Evolutionary conservation across 1,139 yeast species (phyloP).

Genomic region (Eremothecium coryli): DNA sequence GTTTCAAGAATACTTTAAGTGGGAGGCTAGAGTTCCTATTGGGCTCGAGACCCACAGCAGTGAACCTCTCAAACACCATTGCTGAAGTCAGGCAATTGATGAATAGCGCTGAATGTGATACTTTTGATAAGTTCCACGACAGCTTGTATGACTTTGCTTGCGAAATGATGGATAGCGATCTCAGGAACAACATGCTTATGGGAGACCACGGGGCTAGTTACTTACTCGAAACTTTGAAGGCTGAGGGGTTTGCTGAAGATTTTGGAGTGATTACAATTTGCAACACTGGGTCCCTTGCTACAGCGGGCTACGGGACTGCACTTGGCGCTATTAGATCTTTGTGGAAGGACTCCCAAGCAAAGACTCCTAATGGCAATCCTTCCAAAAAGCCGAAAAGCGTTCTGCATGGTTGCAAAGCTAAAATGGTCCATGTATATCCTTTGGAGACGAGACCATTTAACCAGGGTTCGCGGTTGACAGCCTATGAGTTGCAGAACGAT

Average conservation of each 20-base stretch:
- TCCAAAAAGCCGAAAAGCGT: too few relatives aligned
- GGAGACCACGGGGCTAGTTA: conserved; percentile 78
- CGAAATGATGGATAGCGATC: conserved; percentile 62
- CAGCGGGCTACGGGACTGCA: conserved; percentile 97
- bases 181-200: conserved; percentile 61
- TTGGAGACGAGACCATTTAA: conserved; percentile 94
- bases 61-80: conserved; percentile 75
- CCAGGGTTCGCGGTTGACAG: conserved; percentile 90
- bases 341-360: conserved; percentile 35
- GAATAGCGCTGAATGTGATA: conserved; percentile 12
- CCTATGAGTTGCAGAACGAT: conserved; percentile 81
- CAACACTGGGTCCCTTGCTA: conserved; percentile 84
- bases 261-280: conserved; percentile 81
- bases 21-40: conserved; percentile 55
- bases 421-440: conserved; percentile 66
- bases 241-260: conserved; percentile 49
- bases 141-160: conserved; percentile 45
- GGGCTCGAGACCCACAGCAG: conserved; percentile 90
- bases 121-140: conserved; percentile 32
- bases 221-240: conserved; percentile 40
- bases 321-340: conserved; percentile 80
- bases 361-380: conserved; percentile 13
- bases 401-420: too few relatives aligned
- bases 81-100: conserved; percentile 44
- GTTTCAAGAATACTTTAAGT: conserved; percentile 32